Conservation (phyloP, 2,329 filamentous ascomycete species). For the Parascedosporium putredinis region DNA sequence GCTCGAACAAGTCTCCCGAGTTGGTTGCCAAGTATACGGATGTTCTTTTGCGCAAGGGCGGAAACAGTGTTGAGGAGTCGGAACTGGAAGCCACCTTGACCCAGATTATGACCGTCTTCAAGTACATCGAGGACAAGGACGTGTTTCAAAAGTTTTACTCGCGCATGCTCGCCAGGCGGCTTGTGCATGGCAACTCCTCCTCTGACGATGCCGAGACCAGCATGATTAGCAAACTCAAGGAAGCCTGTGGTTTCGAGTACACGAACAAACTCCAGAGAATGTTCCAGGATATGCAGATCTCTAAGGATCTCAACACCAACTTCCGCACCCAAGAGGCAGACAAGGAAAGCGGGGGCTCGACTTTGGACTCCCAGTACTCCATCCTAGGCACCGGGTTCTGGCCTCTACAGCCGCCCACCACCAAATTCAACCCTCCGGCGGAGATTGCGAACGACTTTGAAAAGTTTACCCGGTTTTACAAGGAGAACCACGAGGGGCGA, state of each 20-base stretch:
- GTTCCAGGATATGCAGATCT: slow-evolving; percentile 99
- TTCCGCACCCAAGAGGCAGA: slow-evolving; percentile 68
- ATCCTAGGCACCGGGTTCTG: slow-evolving; percentile 95
- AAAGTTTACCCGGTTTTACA: slow-evolving; percentile 84
- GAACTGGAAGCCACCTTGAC: slow-evolving; percentile 81
- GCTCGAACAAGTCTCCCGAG: slow-evolving; percentile 89
- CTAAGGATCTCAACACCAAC: slow-evolving; percentile 85
- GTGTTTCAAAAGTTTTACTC: slow-evolving; percentile 99
- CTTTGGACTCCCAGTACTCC: slow-evolving; percentile 77
- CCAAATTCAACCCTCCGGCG: slow-evolving; percentile 76
- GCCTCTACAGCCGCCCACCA: slow-evolving; percentile 80
- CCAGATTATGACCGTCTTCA: slow-evolving; percentile 99
- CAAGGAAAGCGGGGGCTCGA: slow-evolving; percentile 41
- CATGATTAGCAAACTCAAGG: slow-evolving; percentile 99
- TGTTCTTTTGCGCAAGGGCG: slow-evolving; percentile 82
- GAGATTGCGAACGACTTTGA: slow-evolving; percentile 83
- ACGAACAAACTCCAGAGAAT: slow-evolving; percentile 99
- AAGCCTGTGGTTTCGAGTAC: slow-evolving; percentile 97
- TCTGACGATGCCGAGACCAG: slow-evolving; percentile 96
- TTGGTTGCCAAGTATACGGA: slow-evolving; percentile 93
- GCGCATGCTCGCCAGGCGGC: slow-evolving; percentile 84
- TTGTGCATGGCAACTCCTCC: slow-evolving; percentile 90
- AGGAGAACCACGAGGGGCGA: slow-evolving; percentile 89
- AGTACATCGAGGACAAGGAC: slow-evolving; percentile 99
- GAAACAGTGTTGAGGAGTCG: slow-evolving; percentile 84